Conservation (phyloP, 805 yeast genomes). For the Myxozyma neglecta region DNA sequence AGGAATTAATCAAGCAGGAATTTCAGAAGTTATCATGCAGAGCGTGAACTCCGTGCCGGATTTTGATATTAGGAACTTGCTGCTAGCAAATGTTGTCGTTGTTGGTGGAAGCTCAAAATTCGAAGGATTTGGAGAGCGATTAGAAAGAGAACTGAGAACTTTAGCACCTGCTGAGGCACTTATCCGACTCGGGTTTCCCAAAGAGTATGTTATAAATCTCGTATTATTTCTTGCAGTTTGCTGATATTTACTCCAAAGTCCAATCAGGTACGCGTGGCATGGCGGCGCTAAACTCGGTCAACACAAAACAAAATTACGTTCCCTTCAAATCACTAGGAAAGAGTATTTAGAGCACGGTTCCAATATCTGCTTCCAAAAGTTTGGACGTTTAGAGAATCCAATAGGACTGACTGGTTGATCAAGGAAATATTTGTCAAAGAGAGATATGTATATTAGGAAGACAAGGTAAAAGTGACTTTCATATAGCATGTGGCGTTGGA, state of each 20-base stretch:
- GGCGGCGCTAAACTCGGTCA: conserved; percentile 53
- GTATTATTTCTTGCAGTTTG: not conserved
- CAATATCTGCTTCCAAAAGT: conserved; percentile 16
- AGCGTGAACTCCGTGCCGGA: conserved; percentile 69
- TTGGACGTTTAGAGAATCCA: conserved; percentile 8
- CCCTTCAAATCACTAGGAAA: conserved; percentile 64
- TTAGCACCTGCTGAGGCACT: conserved; percentile 40
- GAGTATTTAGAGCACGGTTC: conserved; percentile 86
- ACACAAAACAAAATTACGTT: conserved; percentile 42
- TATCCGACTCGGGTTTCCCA: conserved; percentile 38
- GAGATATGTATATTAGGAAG: too few species aligned
- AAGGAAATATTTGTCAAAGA: too few species aligned
- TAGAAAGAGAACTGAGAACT: conserved; percentile 43
- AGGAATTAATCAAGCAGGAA: conserved; percentile 75
- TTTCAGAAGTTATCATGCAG: conserved; percentile 68
- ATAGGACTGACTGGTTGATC: not conserved
- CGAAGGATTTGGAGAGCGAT: conserved; percentile 63
- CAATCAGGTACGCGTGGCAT: conserved; percentile 56
- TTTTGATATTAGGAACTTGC: conserved; percentile 57
- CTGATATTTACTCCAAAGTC: conserved; percentile 29
- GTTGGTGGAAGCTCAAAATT: conserved; percentile 81
- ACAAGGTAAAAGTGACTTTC: too few species aligned
- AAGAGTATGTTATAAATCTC: conserved; percentile 31
- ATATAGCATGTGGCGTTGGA: too few species aligned
- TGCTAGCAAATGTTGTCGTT: conserved; percentile 74